These are phyloP conservation scores for Protomyces inundatus DNA, from an alignment of 1,139 yeast species.

Conservation along the genomic window DNA sequence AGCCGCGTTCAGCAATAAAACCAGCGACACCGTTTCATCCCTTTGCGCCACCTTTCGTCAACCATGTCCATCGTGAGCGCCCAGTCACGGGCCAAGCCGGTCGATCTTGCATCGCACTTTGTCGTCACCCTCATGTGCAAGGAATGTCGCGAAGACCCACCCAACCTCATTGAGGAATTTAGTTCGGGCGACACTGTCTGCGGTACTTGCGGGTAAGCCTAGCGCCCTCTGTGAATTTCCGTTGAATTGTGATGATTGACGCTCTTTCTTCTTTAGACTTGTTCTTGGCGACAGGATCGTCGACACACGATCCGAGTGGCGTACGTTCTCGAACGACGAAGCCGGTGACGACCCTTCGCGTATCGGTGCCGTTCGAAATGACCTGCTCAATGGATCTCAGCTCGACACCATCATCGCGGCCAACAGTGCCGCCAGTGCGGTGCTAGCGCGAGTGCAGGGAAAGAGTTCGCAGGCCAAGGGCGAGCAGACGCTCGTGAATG, in stretches of 20 bases:
- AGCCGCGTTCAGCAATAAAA: too few relatives aligned
- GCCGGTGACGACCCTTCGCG: constrained; percentile 98
- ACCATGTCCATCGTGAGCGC: constrained; percentile 16
- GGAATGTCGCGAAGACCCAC: constrained; percentile 92
- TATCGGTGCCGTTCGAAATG: constrained; percentile 99
- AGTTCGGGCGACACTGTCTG: constrained; percentile 98
- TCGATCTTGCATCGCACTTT: constrained; percentile 44
- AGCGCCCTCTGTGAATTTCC: not conserved
- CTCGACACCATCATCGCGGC: constrained; percentile 88
- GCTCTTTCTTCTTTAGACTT: constrained; percentile 37
- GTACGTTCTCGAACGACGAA: constrained; percentile 91
- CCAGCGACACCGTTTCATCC: too few relatives aligned
- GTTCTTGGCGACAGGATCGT: constrained; percentile 89
- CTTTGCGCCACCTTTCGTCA: too few relatives aligned
- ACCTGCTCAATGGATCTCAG: constrained; percentile 83
- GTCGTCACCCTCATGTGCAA: constrained; percentile 91
- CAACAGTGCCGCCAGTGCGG: constrained; percentile 64
- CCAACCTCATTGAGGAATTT: constrained; percentile 88
- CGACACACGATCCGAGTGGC: constrained; percentile 97
- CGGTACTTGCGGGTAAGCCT: constrained; percentile 71
- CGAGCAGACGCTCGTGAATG: constrained; percentile 81
- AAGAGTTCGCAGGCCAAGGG: constrained; percentile 78
- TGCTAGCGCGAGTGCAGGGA: constrained; percentile 83
- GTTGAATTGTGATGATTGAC: not conserved
- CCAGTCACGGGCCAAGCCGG: constrained; percentile 7